phyloP scores from a whole-genome alignment of 2,329 filamentous ascomycete species.

The Fusarium kyushuense region DNA sequence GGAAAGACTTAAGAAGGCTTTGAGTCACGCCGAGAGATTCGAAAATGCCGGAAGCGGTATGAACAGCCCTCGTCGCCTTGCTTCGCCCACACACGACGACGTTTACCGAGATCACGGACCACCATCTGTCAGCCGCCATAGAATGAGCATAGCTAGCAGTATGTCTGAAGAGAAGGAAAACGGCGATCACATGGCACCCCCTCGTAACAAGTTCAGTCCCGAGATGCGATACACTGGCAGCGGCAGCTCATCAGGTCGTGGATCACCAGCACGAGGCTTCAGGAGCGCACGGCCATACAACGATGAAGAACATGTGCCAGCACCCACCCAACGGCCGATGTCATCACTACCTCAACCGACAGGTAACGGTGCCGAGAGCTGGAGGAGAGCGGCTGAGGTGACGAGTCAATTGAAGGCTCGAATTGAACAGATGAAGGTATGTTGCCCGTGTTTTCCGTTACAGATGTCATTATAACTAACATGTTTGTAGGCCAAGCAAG shows the following conservation, averaged over 20 bases:
- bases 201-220: conserved; percentile 66
- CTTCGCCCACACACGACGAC: conserved; percentile 69
- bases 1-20: conserved; percentile 91
- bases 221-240: conserved; percentile 66
- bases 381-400: conserved; percentile 96
- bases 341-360: conserved; percentile 54
- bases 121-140: conserved; percentile 58
- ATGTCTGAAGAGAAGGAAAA: conserved; percentile 85
- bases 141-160: conserved; percentile 73
- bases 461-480: conserved; percentile 10
- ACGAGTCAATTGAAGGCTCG: conserved; percentile 96
- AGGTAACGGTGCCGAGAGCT: conserved; percentile 75
- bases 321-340: conserved; percentile 50
- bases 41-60: conserved; percentile 53
- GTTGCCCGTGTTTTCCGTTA: conserved; percentile 17
- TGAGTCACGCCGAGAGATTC: conserved; percentile 70
- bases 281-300: conserved; percentile 53
- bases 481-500: conserved; percentile 60
- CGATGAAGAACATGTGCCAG: conserved; percentile 52
- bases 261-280: conserved; percentile 69
- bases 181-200: conserved; percentile 61
- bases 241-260: conserved; percentile 66
- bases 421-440: conserved; percentile 97
- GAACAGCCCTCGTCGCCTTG: conserved; percentile 56
- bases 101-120: conserved; percentile 67